Percentiles rank a stretch among this genome's conserved stretches.
phyloP scores from a whole-genome alignment of 306 rosid genomes.

The Geum urbanum region DNA sequence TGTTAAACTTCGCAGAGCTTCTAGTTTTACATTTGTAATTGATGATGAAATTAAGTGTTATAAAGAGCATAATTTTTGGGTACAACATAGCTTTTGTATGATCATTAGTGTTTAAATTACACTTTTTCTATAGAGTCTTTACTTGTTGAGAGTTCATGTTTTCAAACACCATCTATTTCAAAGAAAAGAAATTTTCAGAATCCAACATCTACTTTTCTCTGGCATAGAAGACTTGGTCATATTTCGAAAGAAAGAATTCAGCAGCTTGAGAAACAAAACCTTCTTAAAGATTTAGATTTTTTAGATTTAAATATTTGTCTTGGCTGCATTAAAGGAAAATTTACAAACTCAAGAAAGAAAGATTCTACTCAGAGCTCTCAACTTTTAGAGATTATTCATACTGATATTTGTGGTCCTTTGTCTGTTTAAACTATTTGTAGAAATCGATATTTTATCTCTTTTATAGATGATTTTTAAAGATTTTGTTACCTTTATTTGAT shows the following conservation, averaged over 20 bases:
- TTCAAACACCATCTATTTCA: not conserved
- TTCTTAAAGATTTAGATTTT: not conserved
- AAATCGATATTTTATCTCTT: not conserved
- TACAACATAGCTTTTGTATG: not conserved
- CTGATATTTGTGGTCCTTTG: not conserved
- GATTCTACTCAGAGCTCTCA: not conserved
- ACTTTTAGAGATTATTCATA: not conserved
- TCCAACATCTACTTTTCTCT: not conserved
- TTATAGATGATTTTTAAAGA: not conserved
- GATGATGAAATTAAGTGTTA: not conserved
- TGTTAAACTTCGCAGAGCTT: not conserved
- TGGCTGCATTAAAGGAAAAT: slow-evolving; percentile 1
- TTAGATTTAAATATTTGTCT: not conserved
- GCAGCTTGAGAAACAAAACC: not conserved
- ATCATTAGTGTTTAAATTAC: not conserved
- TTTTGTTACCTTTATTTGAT: not conserved
- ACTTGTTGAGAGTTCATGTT: not conserved
- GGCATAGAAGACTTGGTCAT: not conserved
- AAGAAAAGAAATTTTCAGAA: not conserved
- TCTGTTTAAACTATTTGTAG: not conserved
- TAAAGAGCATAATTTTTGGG: not conserved
- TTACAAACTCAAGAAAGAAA: not conserved
- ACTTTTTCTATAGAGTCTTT: not conserved
- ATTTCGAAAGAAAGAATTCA: not conserved
- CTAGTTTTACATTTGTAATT: not conserved